Percentiles rank a stretch among this genome's conserved stretches.
phyloP scores from a whole-genome alignment of 1,284 basidiomycete genomes.

The Melanopsichium pennsylvanicum region DNA sequence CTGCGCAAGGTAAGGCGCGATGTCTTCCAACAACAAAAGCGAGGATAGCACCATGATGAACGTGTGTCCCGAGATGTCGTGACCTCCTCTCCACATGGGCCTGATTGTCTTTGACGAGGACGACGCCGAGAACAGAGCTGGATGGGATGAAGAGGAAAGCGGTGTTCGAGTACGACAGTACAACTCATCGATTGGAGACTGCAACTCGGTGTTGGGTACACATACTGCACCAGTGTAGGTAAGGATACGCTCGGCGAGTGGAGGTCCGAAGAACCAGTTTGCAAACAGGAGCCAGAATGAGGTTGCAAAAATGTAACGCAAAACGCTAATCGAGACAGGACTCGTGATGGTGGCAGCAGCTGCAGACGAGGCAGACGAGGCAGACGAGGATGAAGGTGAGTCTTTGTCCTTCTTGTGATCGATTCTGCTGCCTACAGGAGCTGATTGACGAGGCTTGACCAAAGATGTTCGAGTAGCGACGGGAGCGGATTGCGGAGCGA shows the following conservation, averaged over 20 bases:
- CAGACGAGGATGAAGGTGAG: too few species aligned
- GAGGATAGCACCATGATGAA: constrained; percentile 87
- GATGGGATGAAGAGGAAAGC: constrained; percentile 29
- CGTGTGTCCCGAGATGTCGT: constrained; percentile 92
- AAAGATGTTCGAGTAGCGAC: neutral
- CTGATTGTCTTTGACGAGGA: constrained; percentile 11
- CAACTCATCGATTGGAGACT: constrained; percentile 26
- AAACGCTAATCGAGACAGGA: constrained; percentile 29
- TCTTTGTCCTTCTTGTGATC: constrained; percentile 21
- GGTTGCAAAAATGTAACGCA: constrained; percentile 37
- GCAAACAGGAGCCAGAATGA: constrained; percentile 67
- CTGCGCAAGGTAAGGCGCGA: constrained; percentile 68
- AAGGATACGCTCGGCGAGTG: constrained; percentile 78
- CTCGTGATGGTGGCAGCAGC: constrained; percentile 27
- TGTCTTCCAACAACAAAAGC: constrained; percentile 80
- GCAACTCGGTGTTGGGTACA: constrained; percentile 65
- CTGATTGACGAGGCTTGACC: constrained; percentile 3
- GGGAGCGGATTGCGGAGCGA: constrained; percentile 3
- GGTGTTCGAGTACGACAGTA: constrained; percentile 50
- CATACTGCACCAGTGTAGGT: constrained; percentile 83
- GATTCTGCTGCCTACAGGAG: constrained; percentile 1
- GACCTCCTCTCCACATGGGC: constrained; percentile 74
- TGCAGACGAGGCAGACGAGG: neutral
- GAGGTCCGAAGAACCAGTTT: constrained; percentile 90
- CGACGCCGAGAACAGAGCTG: constrained; percentile 19